Conservation (phyloP, 2,329 filamentous ascomycete genomes). For the Geosmithia putterillii region DNA sequence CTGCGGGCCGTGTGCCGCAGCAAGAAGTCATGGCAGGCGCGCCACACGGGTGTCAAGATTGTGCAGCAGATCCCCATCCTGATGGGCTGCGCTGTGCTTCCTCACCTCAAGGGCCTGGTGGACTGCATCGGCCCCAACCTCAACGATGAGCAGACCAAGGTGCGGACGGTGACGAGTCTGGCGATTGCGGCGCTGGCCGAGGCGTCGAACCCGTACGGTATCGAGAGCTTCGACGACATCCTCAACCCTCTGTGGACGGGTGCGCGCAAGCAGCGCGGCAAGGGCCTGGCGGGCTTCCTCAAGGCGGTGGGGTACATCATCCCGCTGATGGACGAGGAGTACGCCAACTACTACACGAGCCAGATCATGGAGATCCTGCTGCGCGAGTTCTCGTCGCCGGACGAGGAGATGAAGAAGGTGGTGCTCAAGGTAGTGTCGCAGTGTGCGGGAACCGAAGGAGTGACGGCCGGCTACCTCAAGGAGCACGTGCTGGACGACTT, state of each 20-base stretch:
- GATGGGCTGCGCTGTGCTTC: constrained; percentile 94
- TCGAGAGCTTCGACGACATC: constrained; percentile 97
- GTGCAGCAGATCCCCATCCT: constrained; percentile 97
- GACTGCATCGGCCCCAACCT: constrained; percentile 94
- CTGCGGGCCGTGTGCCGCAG: constrained; percentile 89
- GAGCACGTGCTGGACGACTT: constrained; percentile 92
- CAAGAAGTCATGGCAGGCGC: constrained; percentile 98
- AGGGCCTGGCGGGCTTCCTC: constrained; percentile 87
- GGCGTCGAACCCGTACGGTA: constrained; percentile 95
- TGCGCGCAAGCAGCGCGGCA: constrained; percentile 89
- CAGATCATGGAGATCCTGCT: constrained; percentile 99
- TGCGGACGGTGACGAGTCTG: constrained; percentile 88
- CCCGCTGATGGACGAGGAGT: constrained; percentile 98
- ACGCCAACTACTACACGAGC: constrained; percentile 96
- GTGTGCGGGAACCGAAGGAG: constrained; percentile 86
- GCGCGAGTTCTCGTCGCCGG: constrained; percentile 89
- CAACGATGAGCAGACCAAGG: constrained; percentile 96
- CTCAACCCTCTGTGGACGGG: constrained; percentile 96
- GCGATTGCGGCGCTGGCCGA: constrained; percentile 92
- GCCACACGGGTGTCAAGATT: constrained; percentile 98
- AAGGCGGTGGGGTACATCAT: constrained; percentile 98
- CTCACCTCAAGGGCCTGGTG: constrained; percentile 88
- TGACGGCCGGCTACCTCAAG: constrained; percentile 88
- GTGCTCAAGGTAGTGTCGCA: constrained; percentile 96
- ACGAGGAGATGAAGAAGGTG: constrained; percentile 99